phyloP scores from a whole-genome alignment of 805 yeast species.

The Yueomyces sp. region DNA sequence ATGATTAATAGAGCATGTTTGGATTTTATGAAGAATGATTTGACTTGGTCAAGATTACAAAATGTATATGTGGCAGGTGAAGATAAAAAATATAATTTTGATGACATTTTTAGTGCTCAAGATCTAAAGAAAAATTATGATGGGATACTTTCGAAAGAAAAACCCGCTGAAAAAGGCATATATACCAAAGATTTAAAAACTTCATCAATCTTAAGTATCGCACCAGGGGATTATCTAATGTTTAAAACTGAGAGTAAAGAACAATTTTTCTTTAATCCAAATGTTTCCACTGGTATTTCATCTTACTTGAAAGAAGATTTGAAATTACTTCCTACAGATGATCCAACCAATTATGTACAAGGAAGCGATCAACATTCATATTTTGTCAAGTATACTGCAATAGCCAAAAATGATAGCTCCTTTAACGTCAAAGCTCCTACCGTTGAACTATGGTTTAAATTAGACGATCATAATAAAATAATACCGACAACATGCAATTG shows the following conservation, averaged over 20 bases:
- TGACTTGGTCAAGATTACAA: background rate
- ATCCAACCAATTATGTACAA: background rate
- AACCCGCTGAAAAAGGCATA: too few relatives aligned
- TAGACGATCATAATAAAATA: constrained; percentile 17
- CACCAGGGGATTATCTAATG: constrained; percentile 11
- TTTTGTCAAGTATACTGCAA: constrained; percentile 16
- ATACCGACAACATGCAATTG: constrained; percentile 12
- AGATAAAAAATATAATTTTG: constrained; percentile 8
- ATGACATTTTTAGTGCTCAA: constrained; percentile 4
- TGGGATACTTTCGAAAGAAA: constrained; percentile 1
- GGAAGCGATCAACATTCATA: constrained; percentile 18
- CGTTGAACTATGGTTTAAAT: constrained; percentile 19
- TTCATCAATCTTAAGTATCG: constrained; percentile 8
- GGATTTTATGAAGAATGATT: background rate
- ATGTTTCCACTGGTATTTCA: constrained; percentile 11
- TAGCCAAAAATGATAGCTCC: constrained; percentile 8
- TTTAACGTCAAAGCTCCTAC: constrained; percentile 6
- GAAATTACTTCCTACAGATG: constrained; percentile 9
- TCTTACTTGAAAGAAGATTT: constrained; percentile 9
- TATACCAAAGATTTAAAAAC: background rate
- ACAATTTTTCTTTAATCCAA: constrained; percentile 12
- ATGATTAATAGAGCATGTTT: constrained; percentile 17
- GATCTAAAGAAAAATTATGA: constrained; percentile 1
- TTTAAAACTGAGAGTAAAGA: background rate
- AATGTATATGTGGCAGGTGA: constrained; percentile 1